A percentile compares a stretch with the other conserved stretches of the same genome.
phyloP scores from a whole-genome alignment of 2,329 filamentous ascomycete species.

The Calonectria fujianensis region DNA sequence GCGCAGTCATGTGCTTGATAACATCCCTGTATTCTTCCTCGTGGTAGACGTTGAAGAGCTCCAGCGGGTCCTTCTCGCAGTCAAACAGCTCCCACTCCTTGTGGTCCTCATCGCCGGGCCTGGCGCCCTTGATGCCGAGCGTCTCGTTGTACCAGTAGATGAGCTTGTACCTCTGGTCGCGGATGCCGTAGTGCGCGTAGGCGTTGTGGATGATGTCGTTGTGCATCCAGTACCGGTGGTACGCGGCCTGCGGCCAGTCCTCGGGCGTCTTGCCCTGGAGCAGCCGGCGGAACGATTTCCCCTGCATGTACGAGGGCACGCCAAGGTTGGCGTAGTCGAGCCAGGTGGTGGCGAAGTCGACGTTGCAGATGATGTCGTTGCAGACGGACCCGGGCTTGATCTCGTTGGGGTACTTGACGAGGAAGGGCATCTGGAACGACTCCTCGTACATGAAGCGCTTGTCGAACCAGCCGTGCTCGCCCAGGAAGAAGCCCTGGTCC shows the following conservation, averaged over 20 bases:
- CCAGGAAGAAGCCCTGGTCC: slow-evolving; percentile 74
- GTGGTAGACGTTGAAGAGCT: slow-evolving; percentile 68
- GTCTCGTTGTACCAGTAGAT: slow-evolving; percentile 75
- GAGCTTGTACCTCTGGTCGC: slow-evolving; percentile 71
- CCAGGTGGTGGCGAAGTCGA: slow-evolving; percentile 72
- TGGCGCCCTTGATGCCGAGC: slow-evolving; percentile 66
- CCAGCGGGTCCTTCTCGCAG: slow-evolving; percentile 69
- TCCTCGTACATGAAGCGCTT: slow-evolving; percentile 77
- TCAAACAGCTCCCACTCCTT: slow-evolving; percentile 75
- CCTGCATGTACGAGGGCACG: slow-evolving; percentile 71
- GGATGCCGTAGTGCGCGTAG: slow-evolving; percentile 71
- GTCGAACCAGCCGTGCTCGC: slow-evolving; percentile 75
- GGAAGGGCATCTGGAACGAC: slow-evolving; percentile 74
- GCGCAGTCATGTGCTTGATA: slow-evolving; percentile 62
- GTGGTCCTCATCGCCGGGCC: slow-evolving; percentile 62
- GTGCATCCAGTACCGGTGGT: slow-evolving; percentile 75
- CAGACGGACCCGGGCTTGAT: slow-evolving; percentile 63
- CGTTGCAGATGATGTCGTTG: slow-evolving; percentile 71
- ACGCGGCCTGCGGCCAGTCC: slow-evolving; percentile 71
- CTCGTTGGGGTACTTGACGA: slow-evolving; percentile 66
- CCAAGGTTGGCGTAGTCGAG: slow-evolving; percentile 66
- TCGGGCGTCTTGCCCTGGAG: slow-evolving; percentile 61
- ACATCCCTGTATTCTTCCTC: slow-evolving; percentile 61
- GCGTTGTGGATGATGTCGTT: slow-evolving; percentile 69
- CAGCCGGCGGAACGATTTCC: slow-evolving; percentile 64